Conservation (phyloP, 2,329 filamentous ascomycete species). For the Diaporthe sp. region DNA sequence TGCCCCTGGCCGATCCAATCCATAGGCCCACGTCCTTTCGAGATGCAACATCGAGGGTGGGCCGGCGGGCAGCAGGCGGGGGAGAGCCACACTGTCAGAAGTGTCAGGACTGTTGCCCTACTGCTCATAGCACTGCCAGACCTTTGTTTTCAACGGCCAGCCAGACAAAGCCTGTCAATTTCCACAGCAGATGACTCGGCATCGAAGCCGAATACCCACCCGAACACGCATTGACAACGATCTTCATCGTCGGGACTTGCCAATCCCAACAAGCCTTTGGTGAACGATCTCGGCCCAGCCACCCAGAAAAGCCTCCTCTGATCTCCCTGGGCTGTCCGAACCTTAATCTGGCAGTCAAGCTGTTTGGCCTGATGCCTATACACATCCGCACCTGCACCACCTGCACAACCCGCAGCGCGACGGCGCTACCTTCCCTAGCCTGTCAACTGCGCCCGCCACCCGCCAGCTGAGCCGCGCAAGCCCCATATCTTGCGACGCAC, state of each 20-base stretch:
- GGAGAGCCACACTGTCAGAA: background rate
- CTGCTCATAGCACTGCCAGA: background rate
- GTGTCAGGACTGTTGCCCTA: background rate
- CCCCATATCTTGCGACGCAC: conserved; percentile 24
- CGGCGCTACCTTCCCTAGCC: background rate
- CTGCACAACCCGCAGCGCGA: background rate
- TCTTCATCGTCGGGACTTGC: background rate
- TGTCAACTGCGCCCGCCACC: conserved; percentile 1
- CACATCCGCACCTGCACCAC: background rate
- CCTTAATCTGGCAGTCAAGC: conserved; percentile 25
- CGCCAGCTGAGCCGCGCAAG: conserved; percentile 31
- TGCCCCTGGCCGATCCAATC: conserved; percentile 24
- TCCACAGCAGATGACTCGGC: background rate
- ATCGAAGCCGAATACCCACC: conserved; percentile 15
- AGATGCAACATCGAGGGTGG: conserved; percentile 12
- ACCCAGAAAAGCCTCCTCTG: background rate
- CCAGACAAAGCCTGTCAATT: background rate
- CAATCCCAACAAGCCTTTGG: background rate
- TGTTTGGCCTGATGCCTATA: conserved; percentile 19
- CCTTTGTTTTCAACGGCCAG: background rate
- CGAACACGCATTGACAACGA: conserved; percentile 10
- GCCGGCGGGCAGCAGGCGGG: background rate
- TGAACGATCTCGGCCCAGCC: background rate
- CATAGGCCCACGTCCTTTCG: conserved; percentile 23
- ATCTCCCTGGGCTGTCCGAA: conserved; percentile 8